phyloP scores from a whole-genome alignment of 1,284 basidiomycete genomes.

The Hemileia vastatrix region DNA sequence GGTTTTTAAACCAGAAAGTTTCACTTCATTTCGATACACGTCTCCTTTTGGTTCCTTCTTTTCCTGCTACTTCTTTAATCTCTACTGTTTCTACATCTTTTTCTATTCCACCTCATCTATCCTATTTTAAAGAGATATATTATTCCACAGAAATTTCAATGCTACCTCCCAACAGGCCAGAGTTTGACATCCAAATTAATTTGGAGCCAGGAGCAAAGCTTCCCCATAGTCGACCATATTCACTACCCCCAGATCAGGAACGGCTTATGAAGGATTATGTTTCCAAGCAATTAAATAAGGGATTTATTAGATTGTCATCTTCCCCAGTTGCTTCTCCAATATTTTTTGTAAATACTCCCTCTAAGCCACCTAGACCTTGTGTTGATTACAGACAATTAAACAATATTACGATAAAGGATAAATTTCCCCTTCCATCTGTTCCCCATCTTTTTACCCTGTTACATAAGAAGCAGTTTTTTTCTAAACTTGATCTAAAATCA shows the following conservation, averaged over 20 bases:
- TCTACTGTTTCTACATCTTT: too few relatives aligned
- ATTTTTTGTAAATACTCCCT: slow-evolving; percentile 25
- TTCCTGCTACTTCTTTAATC: too few relatives aligned
- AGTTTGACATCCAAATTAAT: slow-evolving; percentile 6
- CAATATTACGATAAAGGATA: slow-evolving; percentile 25
- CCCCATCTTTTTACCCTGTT: background rate
- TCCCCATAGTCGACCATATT: background rate
- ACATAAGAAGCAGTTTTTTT: background rate
- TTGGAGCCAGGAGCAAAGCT: background rate
- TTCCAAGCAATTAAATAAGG: slow-evolving; percentile 8
- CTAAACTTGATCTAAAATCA: slow-evolving; percentile 38
- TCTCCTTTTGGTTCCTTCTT: too few relatives aligned
- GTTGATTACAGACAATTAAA: slow-evolving; percentile 25
- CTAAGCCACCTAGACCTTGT: slow-evolving; percentile 22
- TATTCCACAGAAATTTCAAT: too few relatives aligned
- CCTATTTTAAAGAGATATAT: too few relatives aligned
- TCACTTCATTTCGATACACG: too few relatives aligned
- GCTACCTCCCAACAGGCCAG: background rate
- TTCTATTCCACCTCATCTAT: too few relatives aligned
- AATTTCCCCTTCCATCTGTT: slow-evolving; percentile 3
- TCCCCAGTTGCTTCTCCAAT: slow-evolving; percentile 15
- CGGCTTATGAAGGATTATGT: background rate
- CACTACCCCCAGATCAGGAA: background rate
- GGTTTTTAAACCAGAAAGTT: too few relatives aligned
- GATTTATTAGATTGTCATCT: slow-evolving; percentile 13